Percentiles rank a stretch among this genome's conserved stretches.
Conservation (phyloP, 331 rosid genomes). For the Quercus lobata region DNA sequence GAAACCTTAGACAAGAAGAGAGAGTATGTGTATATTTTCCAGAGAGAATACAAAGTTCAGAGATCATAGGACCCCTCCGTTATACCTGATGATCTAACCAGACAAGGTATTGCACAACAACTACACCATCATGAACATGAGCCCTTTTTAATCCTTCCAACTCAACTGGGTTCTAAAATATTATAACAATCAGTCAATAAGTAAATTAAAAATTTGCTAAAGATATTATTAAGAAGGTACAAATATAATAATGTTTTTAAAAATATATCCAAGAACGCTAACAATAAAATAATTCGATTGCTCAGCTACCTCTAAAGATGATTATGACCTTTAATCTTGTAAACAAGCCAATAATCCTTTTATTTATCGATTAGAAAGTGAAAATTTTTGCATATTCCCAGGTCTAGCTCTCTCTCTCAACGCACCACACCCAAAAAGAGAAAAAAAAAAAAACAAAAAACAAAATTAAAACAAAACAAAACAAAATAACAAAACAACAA, state of each 20-base stretch:
- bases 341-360: not conserved
- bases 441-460: too few relatives aligned
- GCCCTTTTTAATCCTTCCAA: slow-evolving; percentile 83
- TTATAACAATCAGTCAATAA: slow-evolving; percentile 8
- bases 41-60: slow-evolving; percentile 14
- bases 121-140: slow-evolving; percentile 91
- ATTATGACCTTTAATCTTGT: not conserved
- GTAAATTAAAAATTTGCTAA: not conserved
- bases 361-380: not conserved
- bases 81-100: slow-evolving; percentile 89
- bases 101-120: slow-evolving; percentile 82
- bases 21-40: not conserved
- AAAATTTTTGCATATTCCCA: not conserved
- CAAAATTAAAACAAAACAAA: too few relatives aligned
- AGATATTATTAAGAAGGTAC: not conserved
- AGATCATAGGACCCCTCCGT: not conserved
- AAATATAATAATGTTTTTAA: not conserved
- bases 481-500: too few relatives aligned
- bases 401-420: not conserved
- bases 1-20: not conserved
- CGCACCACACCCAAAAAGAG: too few relatives aligned
- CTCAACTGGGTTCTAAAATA: slow-evolving; percentile 69
- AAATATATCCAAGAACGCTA: not conserved
- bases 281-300: not conserved
- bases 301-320: not conserved